phyloP scores from a whole-genome alignment of 768 basidiomycete species.

The Russula sp. region DNA sequence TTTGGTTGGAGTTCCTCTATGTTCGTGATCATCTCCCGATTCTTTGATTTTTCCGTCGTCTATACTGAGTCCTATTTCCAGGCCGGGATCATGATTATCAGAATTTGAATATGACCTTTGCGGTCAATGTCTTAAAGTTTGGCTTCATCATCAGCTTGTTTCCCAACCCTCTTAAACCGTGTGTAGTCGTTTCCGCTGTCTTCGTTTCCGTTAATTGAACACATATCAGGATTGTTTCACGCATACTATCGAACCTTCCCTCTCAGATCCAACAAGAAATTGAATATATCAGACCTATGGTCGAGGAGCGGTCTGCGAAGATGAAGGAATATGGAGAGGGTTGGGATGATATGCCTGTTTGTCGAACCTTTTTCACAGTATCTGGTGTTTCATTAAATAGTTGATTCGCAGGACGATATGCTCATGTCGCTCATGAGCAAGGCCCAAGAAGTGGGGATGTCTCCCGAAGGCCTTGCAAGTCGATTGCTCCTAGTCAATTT shows the following conservation, averaged over 20 bases:
- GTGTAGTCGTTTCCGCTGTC: slow-evolving; percentile 18
- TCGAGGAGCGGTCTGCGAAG: slow-evolving; percentile 10
- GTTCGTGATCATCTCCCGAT: slow-evolving; percentile 24
- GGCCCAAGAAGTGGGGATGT: slow-evolving; percentile 34
- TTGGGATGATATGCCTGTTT: not conserved
- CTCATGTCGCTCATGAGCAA: slow-evolving; percentile 44
- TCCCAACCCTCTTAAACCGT: slow-evolving; percentile 47
- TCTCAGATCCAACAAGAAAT: not conserved
- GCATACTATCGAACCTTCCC: not conserved
- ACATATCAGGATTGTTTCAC: not conserved
- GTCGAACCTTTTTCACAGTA: not conserved
- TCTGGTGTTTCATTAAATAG: not conserved
- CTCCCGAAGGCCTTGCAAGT: slow-evolving; percentile 33
- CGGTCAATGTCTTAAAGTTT: slow-evolving; percentile 39
- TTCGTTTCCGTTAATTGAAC: not conserved
- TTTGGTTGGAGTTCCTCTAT: slow-evolving; percentile 44
- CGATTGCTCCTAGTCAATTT: slow-evolving; percentile 43
- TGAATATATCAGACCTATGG: not conserved
- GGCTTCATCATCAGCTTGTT: slow-evolving; percentile 39
- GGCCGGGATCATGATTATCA: slow-evolving; percentile 44
- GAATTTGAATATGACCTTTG: slow-evolving; percentile 30
- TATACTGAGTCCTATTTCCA: slow-evolving; percentile 27
- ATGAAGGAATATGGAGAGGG: not conserved
- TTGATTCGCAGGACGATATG: slow-evolving; percentile 38
- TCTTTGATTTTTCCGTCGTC: not conserved